These are phyloP conservation scores for Podospora anserina DNA, from an alignment of 495 filamentous ascomycete genomes.

Conservation along the genomic window DNA sequence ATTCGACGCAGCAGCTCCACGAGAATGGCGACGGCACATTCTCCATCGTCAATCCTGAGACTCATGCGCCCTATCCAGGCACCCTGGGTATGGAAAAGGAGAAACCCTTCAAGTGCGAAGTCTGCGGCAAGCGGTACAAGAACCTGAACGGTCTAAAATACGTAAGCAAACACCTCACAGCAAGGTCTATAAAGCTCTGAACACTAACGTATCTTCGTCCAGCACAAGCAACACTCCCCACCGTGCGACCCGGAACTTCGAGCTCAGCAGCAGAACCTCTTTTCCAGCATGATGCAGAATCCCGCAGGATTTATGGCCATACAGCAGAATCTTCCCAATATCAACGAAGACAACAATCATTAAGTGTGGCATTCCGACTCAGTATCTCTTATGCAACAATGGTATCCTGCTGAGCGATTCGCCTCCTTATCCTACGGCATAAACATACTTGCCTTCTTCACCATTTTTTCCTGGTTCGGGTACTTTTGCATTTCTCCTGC, in stretches of 20 bases:
- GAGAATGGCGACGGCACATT: constrained; percentile 96
- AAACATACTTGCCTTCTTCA: constrained; percentile 5
- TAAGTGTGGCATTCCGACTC: neutral
- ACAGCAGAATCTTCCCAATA: constrained; percentile 41
- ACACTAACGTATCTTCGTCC: neutral
- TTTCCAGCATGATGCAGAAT: constrained; percentile 41
- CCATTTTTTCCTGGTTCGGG: constrained; percentile 13
- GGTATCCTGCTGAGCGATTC: neutral
- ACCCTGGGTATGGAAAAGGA: constrained; percentile 99
- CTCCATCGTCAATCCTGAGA: constrained; percentile 96
- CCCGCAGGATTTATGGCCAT: constrained; percentile 31
- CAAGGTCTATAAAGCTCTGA: neutral
- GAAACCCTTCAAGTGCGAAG: constrained; percentile 95
- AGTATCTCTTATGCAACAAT: neutral
- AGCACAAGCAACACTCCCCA: constrained; percentile 82
- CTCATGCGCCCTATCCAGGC: constrained; percentile 87
- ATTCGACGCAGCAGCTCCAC: constrained; percentile 91
- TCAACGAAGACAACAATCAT: constrained; percentile 43
- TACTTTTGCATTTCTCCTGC: constrained; percentile 26
- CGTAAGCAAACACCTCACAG: constrained; percentile 36
- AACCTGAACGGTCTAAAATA: constrained; percentile 97
- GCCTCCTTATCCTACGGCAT: no score
- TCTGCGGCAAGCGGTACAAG: constrained; percentile 98
- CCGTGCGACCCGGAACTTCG: constrained; percentile 54
- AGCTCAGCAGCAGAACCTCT: constrained; percentile 36